Evolutionary conservation across 78 protist species (phyloP).

Genomic region (Dictyostelium firmibasis): DNA sequence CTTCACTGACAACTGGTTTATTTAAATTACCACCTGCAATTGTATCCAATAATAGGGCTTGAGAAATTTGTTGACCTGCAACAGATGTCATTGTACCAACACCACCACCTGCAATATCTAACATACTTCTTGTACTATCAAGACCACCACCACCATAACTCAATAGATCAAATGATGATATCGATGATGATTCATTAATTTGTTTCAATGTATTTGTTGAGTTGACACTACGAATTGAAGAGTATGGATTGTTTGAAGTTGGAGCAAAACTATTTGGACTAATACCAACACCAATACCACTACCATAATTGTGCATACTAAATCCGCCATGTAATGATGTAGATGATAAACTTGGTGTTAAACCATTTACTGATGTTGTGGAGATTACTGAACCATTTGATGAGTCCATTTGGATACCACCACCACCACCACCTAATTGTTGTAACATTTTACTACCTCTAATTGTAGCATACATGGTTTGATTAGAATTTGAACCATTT

Average conservation of each 20-base stretch:
- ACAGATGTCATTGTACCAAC: constrained; percentile 51
- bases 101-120: constrained; percentile 70
- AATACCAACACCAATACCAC: constrained; percentile 39
- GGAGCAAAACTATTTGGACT: background rate
- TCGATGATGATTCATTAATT: background rate
- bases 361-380: background rate
- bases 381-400: background rate
- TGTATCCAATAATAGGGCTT: constrained; percentile 3
- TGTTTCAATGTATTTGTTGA: background rate
- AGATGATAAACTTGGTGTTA: background rate
- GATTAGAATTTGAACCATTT: background rate
- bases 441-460: constrained; percentile 9
- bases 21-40: background rate
- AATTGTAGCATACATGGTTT: background rate
- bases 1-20: background rate
- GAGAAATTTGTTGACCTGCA: background rate
- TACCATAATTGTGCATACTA: constrained; percentile 19
- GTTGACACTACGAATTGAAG: background rate
- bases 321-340: background rate
- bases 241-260: background rate
- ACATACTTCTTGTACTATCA: background rate
- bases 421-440: background rate
- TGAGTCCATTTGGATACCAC: background rate
- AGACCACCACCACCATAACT: background rate
- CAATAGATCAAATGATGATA: background rate